Evolutionary conservation across 1,284 basidiomycete species (phyloP), one percentile per base, ranked within the genome.

Genomic region (Prillingera fragicola): DNA sequence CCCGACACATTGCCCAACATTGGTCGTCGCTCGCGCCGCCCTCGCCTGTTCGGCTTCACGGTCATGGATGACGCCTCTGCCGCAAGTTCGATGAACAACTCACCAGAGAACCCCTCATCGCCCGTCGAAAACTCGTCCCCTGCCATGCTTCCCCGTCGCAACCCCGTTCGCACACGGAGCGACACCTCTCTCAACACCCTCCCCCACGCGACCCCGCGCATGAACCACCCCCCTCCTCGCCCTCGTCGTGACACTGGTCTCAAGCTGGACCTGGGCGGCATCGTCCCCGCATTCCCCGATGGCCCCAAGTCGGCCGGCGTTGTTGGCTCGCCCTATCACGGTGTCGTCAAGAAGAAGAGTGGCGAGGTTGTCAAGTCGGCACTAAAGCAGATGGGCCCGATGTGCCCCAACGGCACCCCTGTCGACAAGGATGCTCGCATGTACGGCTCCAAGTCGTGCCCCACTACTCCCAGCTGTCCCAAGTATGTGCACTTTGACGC

Each of bases 401-500:
- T 63, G 28, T 55, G 29, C 26, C 43, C 62, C 23, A 58, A 62
- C 50, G 62, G 60, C 23, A 63, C 63, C 5, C 60, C 61, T 1
- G 33, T 51, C 8, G 80, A 70, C 80, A 78, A 67, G 79, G 79
- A 54, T 79, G 27, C 19, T 19, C 32, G 32, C 31, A 81, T 31
- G 79, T 81, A 32, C 78, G 77, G 43, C 70, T 75, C 54, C 56
- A 77, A 70, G 56, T 83, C 79, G 21, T 83, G 80, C 28, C 87
- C 87, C 0, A 73, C 80, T 3, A 85, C 87, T 0, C 87, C 87
- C 0, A 73, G 71, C 24, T 73, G 71, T 43, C 79, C 79, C 6
- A 94, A 94, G 70, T 82, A 80, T 26, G 94, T 98, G 8, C 89
- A 96, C 63, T 98, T 98, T 56, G 88, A 95, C 71, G 70, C 83